Percentiles rank a stretch among this genome's conserved stretches.
These are phyloP conservation scores for Tieghemiomyces parasiticus DNA, from an alignment of 192 early-diverging fungal genomes.

Conservation along the genomic window DNA sequence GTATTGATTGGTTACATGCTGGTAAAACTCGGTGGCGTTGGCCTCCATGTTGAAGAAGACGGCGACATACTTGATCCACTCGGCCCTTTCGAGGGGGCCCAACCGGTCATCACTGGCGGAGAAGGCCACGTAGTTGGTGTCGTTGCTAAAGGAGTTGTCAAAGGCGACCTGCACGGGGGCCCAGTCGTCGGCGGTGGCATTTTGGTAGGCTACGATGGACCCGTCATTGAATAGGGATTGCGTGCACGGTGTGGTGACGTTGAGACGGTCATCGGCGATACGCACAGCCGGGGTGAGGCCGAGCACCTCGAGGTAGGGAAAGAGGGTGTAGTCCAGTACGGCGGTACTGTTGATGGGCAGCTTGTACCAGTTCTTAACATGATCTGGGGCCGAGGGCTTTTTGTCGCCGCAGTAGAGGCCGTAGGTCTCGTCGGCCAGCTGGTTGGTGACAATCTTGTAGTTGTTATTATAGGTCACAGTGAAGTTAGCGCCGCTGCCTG, in stretches of 20 bases:
- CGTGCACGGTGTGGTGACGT: conserved; percentile 29
- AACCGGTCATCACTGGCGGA: conserved; percentile 23
- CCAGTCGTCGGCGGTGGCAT: conserved; percentile 21
- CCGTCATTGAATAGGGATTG: conserved; percentile 24
- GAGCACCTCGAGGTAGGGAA: conserved; percentile 29
- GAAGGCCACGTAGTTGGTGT: conserved; percentile 17
- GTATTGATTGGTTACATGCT: conserved; percentile 25
- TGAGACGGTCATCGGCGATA: conserved; percentile 24
- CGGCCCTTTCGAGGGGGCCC: conserved; percentile 24
- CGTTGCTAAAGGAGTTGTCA: conserved; percentile 22
- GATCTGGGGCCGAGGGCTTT: conserved; percentile 16
- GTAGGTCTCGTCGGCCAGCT: conserved; percentile 23
- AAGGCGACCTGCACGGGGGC: conserved; percentile 18
- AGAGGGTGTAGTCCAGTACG: conserved; percentile 23
- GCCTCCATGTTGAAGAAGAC: conserved; percentile 33
- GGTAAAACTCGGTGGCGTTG: conserved; percentile 26
- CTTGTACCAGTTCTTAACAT: conserved; percentile 17
- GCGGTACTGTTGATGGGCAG: conserved; percentile 24
- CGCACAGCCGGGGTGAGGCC: conserved; percentile 23
- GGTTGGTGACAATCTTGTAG: conserved; percentile 30
- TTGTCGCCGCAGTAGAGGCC: conserved; percentile 24
- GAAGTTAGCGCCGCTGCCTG: conserved; percentile 9
- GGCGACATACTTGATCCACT: conserved; percentile 36
- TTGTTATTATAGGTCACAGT: conserved; percentile 26
- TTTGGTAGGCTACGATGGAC: conserved; percentile 22